phyloP scores from a whole-genome alignment of 331 rosid genomes.

The Prunus yedoensis region DNA sequence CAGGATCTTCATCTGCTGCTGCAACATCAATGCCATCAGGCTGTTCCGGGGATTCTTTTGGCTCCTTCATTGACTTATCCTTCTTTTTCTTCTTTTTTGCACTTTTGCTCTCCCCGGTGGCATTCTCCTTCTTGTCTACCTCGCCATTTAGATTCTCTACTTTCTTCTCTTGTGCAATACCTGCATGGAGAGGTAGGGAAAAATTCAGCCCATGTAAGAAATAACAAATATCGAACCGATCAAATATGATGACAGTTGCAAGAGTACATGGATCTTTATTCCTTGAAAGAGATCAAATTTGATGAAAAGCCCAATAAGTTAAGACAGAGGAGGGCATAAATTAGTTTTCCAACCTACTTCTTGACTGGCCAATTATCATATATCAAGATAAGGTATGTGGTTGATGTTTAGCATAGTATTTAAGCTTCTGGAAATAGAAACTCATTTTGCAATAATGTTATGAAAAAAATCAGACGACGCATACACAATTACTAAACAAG shows the following conservation, averaged over 20 bases:
- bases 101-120: slow-evolving; percentile 53
- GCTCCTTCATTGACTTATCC: slow-evolving; percentile 65
- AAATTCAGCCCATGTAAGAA: slow-evolving; percentile 3
- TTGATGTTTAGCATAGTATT: not conserved
- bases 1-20: slow-evolving; percentile 33
- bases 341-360: not conserved
- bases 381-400: not conserved
- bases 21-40: slow-evolving; percentile 31
- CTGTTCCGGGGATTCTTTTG: slow-evolving; percentile 55
- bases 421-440: not conserved
- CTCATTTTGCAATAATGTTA: not conserved
- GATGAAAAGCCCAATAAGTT: slow-evolving; percentile 11
- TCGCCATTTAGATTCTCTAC: slow-evolving; percentile 35
- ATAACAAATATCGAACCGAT: not conserved
- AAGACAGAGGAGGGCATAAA: not conserved
- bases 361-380: not conserved
- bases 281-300: not conserved
- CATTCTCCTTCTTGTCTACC: slow-evolving; percentile 52
- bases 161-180: slow-evolving; percentile 37
- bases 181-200: slow-evolving; percentile 13
- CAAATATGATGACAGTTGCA: slow-evolving; percentile 6
- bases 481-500: not conserved
- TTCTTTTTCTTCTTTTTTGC: slow-evolving; percentile 77
- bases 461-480: not conserved
- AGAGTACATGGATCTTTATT: not conserved